Base-by-base conservation (phyloP, 2,329 filamentous ascomycete genomes). In the Phyllosticta capitalensis region DNA sequence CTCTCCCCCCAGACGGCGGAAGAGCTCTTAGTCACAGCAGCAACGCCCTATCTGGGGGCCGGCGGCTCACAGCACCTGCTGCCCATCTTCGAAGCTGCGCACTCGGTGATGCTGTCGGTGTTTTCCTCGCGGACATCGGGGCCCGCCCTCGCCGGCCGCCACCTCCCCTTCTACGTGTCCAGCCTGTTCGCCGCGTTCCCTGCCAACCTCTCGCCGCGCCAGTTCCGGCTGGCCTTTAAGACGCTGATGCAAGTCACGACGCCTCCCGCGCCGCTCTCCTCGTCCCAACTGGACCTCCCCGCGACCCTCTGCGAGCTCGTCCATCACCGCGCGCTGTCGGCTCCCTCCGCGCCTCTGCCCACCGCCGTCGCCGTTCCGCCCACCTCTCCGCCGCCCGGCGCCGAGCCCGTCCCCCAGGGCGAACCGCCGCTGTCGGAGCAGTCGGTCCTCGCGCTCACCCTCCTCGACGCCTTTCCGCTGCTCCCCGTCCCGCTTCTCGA, bases 161-260 rank as follows among this genome's bases (percentile, higher is more conserved):
- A 94, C 58, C 80, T 92, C 1, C 89, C 90, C 0, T 89, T 89
- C 68, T 96, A 96, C 72, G 85, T 95, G 63, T 86, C 92, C 65
- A 85, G 86, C 14, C 79, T 96, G 0, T 89, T 95, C 68, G 79
- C 78, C 67, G 86, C 90, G 0, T 96, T 96, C 71, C 91, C 92
- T 0, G 71, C 78, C 1, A 87, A 87, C 61, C 83, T 96, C 20
- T 92, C 89, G 0, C 81, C 89, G 0, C 84, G 91, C 17, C 92
- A 96, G 70, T 96, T 96, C 76, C 83, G 91, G 28, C 79, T 96
- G 9, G 92, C 91, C 10, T 92, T 95, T 78, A 89, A 87, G 70
- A 92, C 90, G 1, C 78, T 96, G 52, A 83, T 95, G 71, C 87
- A 88, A 66, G 86, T 95, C 61, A 85, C 90, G 10, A 86, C 88